A percentile compares a stretch with the other conserved stretches of the same genome.
Evolutionary conservation across 1,139 yeast genomes (phyloP).

Genomic region (Magnusiomyces tetraspermus): DNA sequence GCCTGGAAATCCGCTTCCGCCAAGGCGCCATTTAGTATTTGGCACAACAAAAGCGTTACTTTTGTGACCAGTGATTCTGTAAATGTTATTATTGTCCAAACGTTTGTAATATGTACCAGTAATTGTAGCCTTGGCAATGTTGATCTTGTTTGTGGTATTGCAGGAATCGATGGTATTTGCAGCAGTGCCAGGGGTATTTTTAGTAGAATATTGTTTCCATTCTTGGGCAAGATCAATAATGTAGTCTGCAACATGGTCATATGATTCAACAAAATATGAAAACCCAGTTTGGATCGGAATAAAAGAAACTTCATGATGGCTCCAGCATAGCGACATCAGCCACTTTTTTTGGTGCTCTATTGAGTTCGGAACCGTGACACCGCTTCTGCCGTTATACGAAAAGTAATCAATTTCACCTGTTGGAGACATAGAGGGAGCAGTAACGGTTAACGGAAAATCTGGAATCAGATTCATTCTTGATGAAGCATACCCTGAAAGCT

Average conservation of each 20-base stretch:
- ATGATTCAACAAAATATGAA: slow-evolving; percentile 4
- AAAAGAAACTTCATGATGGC: slow-evolving; percentile 10
- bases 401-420: slow-evolving; percentile 1
- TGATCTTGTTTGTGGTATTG: too few relatives aligned
- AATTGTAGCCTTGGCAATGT: background rate
- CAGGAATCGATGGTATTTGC: too few relatives aligned
- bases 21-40: slow-evolving; percentile 4
- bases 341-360: slow-evolving; percentile 5
- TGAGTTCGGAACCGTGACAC: background rate
- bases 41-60: slow-evolving; percentile 6
- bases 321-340: slow-evolving; percentile 12
- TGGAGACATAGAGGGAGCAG: background rate
- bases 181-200: too few relatives aligned
- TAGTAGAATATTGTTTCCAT: background rate
- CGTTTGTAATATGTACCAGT: slow-evolving; percentile 6
- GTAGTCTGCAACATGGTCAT: slow-evolving; percentile 6
- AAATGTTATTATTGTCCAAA: slow-evolving; percentile 10
- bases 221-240: slow-evolving; percentile 9
- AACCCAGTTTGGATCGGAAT: slow-evolving; percentile 7
- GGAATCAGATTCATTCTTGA: slow-evolving; percentile 11
- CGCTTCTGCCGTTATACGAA: slow-evolving; percentile 3
- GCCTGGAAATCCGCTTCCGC: slow-evolving; percentile 4
- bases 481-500: slow-evolving; percentile 11
- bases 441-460: slow-evolving; percentile 2
- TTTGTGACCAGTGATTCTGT: slow-evolving; percentile 8